Evolutionary conservation across 805 yeast genomes (phyloP).

Genomic region (Starmera dryadoides): DNA sequence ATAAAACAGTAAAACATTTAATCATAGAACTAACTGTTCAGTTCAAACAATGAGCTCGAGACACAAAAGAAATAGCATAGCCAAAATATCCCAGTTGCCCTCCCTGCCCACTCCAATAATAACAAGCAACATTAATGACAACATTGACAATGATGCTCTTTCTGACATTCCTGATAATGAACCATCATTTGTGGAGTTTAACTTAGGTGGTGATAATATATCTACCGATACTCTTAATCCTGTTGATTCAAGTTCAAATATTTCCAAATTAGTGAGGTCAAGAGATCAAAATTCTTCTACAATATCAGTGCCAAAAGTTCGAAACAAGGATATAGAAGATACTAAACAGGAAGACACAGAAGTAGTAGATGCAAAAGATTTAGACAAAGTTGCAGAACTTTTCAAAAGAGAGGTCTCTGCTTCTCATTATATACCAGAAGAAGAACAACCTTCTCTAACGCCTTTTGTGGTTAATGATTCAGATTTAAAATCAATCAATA

Average conservation of each 20-base stretch:
- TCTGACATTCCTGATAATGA: neutral
- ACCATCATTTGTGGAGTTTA: slow-evolving; percentile 27
- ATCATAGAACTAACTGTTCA: too few relatives aligned
- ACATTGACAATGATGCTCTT: neutral
- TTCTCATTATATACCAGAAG: slow-evolving; percentile 11
- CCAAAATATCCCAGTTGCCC: too few relatives aligned
- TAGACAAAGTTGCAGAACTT: neutral
- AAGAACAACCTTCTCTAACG: neutral
- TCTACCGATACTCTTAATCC: slow-evolving; percentile 1
- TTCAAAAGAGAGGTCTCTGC: slow-evolving; percentile 1
- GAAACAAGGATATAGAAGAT: neutral
- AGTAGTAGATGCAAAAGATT: neutral
- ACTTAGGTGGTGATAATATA: slow-evolving; percentile 21
- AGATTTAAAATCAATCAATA: neutral
- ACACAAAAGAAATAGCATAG: too few relatives aligned
- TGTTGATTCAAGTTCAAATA: neutral
- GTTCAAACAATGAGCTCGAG: too few relatives aligned
- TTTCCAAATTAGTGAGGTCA: neutral
- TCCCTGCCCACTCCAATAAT: too few relatives aligned
- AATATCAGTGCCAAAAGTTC: neutral
- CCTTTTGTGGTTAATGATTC: neutral
- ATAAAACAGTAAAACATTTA: too few relatives aligned
- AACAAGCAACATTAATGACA: too few relatives aligned
- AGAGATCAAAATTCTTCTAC: neutral
- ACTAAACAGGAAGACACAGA: too few relatives aligned